A percentile compares a stretch with the other conserved stretches of the same genome.
Conservation (phyloP, 306 rosid genomes). For the Cicer chorassanicum region DNA sequence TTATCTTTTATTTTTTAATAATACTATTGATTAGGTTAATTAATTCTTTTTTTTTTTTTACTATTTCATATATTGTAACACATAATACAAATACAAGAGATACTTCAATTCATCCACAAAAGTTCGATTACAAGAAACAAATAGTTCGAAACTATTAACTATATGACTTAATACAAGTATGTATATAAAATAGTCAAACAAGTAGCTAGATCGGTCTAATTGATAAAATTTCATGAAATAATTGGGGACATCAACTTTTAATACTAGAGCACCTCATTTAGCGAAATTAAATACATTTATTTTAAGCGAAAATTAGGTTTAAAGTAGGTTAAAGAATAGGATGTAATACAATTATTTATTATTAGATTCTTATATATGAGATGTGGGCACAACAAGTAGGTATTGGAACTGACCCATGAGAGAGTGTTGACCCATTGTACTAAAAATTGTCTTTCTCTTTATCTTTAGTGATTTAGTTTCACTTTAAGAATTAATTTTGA, state of each 20-base stretch:
- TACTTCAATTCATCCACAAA: too few relatives aligned
- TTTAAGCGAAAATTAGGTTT: background rate
- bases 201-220: background rate
- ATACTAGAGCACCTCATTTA: background rate
- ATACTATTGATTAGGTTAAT: too few relatives aligned
- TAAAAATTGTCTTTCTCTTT: too few relatives aligned
- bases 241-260: background rate
- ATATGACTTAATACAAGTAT: background rate
- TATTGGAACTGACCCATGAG: too few relatives aligned
- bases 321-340: background rate
- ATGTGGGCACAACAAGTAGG: background rate
- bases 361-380: background rate
- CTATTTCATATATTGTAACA: too few relatives aligned
- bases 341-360: background rate
- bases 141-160: background rate
- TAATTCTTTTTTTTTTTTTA: too few relatives aligned
- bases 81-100: too few relatives aligned
- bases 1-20: too few relatives aligned
- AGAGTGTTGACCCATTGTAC: background rate
- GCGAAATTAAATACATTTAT: background rate
- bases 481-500: too few relatives aligned
- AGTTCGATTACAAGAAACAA: too few relatives aligned
- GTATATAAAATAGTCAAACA: background rate
- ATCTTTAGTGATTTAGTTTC: too few relatives aligned
- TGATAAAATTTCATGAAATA: background rate